Conservation (phyloP, 768 basidiomycete species). For the Chalciporus piperatus region DNA sequence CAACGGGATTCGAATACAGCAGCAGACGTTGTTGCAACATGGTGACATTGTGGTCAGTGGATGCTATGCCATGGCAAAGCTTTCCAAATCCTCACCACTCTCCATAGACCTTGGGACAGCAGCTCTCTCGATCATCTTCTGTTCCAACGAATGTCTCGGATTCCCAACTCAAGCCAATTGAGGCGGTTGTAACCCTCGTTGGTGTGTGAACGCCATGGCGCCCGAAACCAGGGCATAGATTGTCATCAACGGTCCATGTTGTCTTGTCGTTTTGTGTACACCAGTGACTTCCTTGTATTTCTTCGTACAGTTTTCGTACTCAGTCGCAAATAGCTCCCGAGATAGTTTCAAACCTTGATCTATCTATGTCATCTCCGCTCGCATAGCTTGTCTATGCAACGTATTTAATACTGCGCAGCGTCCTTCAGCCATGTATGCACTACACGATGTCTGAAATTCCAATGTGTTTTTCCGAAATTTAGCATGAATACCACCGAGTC, state of each 20-base stretch:
- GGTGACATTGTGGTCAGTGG: constrained; percentile 45
- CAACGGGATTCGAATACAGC: constrained; percentile 41
- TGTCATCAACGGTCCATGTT: neutral
- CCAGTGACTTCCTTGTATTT: neutral
- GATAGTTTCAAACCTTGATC: too few species aligned
- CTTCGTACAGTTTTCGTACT: neutral
- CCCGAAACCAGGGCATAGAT: neutral
- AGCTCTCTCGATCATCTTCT: constrained; percentile 36
- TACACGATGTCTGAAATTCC: neutral
- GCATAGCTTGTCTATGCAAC: neutral
- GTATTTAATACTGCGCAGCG: too few species aligned
- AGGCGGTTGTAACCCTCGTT: constrained; percentile 38
- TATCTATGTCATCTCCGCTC: too few species aligned
- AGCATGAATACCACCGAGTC: too few species aligned
- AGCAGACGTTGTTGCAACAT: constrained; percentile 35
- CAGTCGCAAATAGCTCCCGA: too few species aligned
- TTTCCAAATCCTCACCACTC: constrained; percentile 7
- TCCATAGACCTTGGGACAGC: constrained; percentile 40
- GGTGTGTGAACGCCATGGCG: constrained; percentile 24
- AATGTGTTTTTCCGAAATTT: too few species aligned
- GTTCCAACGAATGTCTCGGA: constrained; percentile 40
- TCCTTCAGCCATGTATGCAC: neutral
- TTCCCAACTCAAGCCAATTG: constrained; percentile 45
- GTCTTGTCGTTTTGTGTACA: neutral
- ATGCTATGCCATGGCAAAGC: neutral